Percentiles rank a stretch among this genome's conserved stretches.
These are phyloP conservation scores for Ulota crispa DNA, from an alignment of 225 moss, liverwort and hornwort species.

Conservation along the genomic window DNA sequence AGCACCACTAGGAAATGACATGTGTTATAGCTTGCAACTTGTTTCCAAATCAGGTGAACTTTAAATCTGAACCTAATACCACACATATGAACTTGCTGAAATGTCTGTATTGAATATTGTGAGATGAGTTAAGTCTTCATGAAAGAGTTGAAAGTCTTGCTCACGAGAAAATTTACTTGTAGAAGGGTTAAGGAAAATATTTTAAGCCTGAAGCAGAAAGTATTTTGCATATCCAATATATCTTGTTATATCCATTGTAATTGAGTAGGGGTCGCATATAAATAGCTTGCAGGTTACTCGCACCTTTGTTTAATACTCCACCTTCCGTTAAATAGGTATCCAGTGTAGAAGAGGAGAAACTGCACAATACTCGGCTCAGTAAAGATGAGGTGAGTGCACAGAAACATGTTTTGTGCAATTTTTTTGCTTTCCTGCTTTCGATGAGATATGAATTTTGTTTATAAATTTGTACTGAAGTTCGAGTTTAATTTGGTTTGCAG, in stretches of 20 bases:
- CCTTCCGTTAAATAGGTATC: slow-evolving; percentile 42
- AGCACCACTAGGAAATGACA: slow-evolving; percentile 8
- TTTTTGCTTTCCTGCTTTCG: background rate
- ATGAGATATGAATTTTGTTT: too few species aligned
- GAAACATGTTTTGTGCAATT: background rate
- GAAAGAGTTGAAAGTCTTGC: background rate
- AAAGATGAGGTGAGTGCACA: slow-evolving; percentile 55
- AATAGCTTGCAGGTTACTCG: background rate
- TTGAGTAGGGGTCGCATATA: background rate
- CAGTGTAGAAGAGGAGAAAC: slow-evolving; percentile 70
- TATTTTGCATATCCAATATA: background rate
- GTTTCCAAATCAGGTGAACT: background rate
- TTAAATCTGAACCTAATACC: background rate
- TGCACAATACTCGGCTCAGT: slow-evolving; percentile 57
- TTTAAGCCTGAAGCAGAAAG: background rate
- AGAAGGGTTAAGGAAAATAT: background rate
- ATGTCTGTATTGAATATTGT: background rate
- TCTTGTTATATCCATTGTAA: background rate
- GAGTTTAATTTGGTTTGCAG: slow-evolving; percentile 25
- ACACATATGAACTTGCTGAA: background rate
- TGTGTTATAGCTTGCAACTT: background rate
- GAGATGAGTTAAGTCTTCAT: background rate
- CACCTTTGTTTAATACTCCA: slow-evolving; percentile 15
- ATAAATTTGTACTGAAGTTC: background rate
- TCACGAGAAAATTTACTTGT: background rate